Percentiles rank a stretch among this genome's conserved stretches.
Evolutionary conservation across 1,284 basidiomycete species (phyloP).

Genomic region (Malassezia cuniculi): DNA sequence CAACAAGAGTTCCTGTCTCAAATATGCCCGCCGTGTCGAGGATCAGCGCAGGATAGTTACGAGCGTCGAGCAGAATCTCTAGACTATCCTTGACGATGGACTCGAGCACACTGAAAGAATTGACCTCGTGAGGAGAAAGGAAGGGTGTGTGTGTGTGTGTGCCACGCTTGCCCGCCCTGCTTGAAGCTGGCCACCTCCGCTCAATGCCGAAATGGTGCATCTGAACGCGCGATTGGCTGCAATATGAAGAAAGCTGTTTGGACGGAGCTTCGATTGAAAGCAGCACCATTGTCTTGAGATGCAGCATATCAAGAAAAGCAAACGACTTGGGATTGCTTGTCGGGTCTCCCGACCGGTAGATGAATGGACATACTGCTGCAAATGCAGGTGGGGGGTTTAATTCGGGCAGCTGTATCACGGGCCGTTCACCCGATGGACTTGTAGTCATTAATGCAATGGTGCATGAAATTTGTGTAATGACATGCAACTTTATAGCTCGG

Average conservation of each 20-base stretch:
- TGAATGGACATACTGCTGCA: conserved; percentile 28
- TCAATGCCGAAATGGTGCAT: conserved; percentile 33
- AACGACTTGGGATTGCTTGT: conserved; percentile 14
- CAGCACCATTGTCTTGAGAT: conserved; percentile 28
- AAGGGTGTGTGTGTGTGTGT: conserved; percentile 7
- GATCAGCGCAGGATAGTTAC: conserved; percentile 29
- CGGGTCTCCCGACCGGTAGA: conserved; percentile 29
- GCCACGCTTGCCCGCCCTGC: conserved; percentile 10
- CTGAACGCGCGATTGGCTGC: conserved; percentile 16
- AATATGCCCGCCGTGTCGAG: conserved; percentile 38
- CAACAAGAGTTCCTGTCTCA: conserved; percentile 35
- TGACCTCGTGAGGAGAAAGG: conserved; percentile 10
- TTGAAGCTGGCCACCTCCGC: conserved; percentile 12
- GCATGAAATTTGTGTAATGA: too few relatives aligned
- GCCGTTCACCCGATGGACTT: background rate
- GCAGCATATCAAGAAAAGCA: conserved; percentile 21
- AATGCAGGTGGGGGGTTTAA: conserved; percentile 29
- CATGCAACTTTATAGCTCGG: too few relatives aligned
- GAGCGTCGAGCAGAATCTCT: conserved; percentile 24
- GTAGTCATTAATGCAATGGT: background rate
- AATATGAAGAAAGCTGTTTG: conserved; percentile 18
- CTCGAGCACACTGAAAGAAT: conserved; percentile 16
- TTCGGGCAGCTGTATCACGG: background rate
- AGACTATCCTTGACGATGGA: conserved; percentile 35
- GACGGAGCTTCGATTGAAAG: conserved; percentile 34